Evolutionary conservation across 1,139 yeast species (phyloP), one percentile per base, ranked within the genome.

Genomic region (Taphrina betulina): DNA sequence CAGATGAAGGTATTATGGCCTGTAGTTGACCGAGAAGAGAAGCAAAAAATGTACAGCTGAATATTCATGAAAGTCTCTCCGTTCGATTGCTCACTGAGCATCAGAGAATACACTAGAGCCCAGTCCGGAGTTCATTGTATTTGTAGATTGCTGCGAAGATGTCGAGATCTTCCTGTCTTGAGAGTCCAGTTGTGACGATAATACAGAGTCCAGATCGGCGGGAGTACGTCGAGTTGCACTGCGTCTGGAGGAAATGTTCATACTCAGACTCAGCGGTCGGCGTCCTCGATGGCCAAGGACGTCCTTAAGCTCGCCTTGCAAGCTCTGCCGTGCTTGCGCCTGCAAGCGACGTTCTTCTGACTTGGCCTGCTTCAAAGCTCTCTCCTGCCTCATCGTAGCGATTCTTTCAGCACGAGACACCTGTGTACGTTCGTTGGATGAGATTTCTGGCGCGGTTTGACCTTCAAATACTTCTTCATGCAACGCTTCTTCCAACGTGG

Each of bases 331-430:
- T 14, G 52, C 35, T 22, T 35, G 26, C 23, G 26, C 37, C 43
- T 34, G 37, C 22, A 22, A 22, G 8, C 41, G 22, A 1, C 56
- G 42, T 34, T 31, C 46, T n/a, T 44, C 56, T 19, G 56, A 35
- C 16, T 29, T 44, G n/a, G 50, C 51, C 19, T 52, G 56, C 24
- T 42, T 43, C 19, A 17, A 20, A 2, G 33, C 56, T 16, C 56
- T 44, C 36, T 52, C 56, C 17, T 23, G 37, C 4, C 56, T 35
- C 56, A 52, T 52, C 12, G 24, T 35, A 5, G 56, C 56, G 16
- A 52, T 52, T 23, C 46, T 28, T 28, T 34, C 28, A 12, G 46
- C 46, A 2, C 54, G 54, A 4, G 48, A n/a, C 48, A 43, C n/a
- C 2, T 37, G 26, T 7, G 17, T 10, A 2, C 24, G 14, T n/a